Evolutionary conservation across 441 rosid species (phyloP).

Genomic region (Eutrema salsugineum): DNA sequence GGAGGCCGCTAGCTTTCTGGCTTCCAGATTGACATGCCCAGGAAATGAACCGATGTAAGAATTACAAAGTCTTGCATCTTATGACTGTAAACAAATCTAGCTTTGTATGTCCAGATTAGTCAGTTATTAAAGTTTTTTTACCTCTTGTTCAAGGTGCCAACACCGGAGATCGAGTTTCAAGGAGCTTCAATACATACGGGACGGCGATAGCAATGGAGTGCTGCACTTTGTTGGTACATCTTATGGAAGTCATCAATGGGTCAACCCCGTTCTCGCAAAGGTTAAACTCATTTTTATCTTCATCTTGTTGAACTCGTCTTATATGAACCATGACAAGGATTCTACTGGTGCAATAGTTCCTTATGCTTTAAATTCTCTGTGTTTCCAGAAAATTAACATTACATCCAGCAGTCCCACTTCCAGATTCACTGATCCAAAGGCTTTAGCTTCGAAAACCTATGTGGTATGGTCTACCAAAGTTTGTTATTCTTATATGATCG

Average conservation of each 20-base stretch:
- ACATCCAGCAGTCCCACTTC: conserved; percentile 88
- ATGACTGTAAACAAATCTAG: background rate
- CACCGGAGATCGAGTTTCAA: conserved; percentile 88
- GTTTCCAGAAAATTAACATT: conserved; percentile 66
- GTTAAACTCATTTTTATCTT: conserved; percentile 33
- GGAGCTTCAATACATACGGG: conserved; percentile 96
- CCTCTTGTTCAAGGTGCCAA: conserved; percentile 56
- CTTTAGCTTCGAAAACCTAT: conserved; percentile 79
- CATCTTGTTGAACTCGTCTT: background rate
- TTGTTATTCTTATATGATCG: background rate
- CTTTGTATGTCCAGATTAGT: background rate
- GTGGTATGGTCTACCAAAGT: conserved; percentile 44
- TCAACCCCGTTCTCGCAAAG: conserved; percentile 93
- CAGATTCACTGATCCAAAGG: conserved; percentile 89
- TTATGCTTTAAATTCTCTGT: conserved; percentile 9
- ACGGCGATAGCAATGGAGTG: conserved; percentile 98
- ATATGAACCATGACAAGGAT: background rate
- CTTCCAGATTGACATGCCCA: conserved; percentile 38
- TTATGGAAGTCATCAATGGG: conserved; percentile 94
- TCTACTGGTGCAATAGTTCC: background rate
- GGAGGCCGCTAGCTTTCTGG: conserved; percentile 52
- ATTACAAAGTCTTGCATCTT: background rate
- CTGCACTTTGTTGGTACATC: conserved; percentile 88
- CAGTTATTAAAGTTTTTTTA: background rate
- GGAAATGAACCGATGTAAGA: conserved; percentile 63